These are phyloP conservation scores for Hapsidospora chrysogenum DNA, from an alignment of 495 filamentous ascomycete species.

Conservation along the genomic window DNA sequence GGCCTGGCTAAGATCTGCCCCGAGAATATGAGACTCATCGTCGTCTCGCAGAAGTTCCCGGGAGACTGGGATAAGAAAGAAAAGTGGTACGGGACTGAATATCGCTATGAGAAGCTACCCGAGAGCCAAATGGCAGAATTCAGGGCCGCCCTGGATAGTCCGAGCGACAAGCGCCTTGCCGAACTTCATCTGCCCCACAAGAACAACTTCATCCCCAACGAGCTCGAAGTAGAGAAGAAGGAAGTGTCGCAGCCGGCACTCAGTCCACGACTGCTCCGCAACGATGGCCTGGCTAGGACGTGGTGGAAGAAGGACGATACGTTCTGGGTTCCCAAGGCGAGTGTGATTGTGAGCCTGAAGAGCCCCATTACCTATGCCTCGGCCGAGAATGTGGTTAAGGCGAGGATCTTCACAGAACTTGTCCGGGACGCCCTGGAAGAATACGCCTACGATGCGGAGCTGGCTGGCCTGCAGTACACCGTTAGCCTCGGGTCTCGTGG, in stretches of 20 bases:
- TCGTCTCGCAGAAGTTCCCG: constrained; percentile 69
- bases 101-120: constrained; percentile 70
- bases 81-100: constrained; percentile 97
- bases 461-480: constrained; percentile 77
- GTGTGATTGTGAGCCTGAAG: constrained; percentile 60
- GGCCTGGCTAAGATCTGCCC: constrained; percentile 60
- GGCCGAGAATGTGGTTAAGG: constrained; percentile 60
- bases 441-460: constrained; percentile 92
- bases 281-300: constrained; percentile 65
- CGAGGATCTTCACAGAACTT: constrained; percentile 69
- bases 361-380: constrained; percentile 65
- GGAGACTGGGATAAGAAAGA: constrained; percentile 79
- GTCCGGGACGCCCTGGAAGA: constrained; percentile 82
- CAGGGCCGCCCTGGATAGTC: constrained; percentile 39
- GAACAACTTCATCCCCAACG: constrained; percentile 93
- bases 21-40: constrained; percentile 73
- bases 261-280: constrained; percentile 70
- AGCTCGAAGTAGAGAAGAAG: constrained; percentile 88
- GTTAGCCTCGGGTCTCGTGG: constrained; percentile 54
- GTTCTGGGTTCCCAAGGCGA: constrained; percentile 97
- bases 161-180: constrained; percentile 38
- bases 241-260: constrained; percentile 58
- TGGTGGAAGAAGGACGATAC: constrained; percentile 99
- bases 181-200: constrained; percentile 77
- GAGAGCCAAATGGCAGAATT: constrained; percentile 55